These are phyloP conservation scores for Erythrobasidium hasegawianum DNA, from an alignment of 1,284 basidiomycete genomes.

Conservation along the genomic window DNA sequence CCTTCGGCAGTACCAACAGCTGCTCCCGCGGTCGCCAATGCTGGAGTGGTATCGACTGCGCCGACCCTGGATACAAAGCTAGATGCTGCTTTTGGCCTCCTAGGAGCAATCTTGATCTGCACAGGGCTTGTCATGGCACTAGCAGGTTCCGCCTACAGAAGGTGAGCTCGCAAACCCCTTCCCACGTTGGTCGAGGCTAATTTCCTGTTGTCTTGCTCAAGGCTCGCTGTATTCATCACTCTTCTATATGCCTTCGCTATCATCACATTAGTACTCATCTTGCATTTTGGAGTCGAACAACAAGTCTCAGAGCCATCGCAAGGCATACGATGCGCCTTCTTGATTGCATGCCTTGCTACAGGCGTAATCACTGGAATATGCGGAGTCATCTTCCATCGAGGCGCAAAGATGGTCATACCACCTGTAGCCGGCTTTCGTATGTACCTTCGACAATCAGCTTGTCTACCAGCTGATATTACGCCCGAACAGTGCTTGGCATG, in stretches of 20 bases:
- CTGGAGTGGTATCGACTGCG: no score
- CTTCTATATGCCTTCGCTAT: conserved; percentile 84
- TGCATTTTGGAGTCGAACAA: conserved; percentile 78
- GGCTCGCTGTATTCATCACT: conserved; percentile 88
- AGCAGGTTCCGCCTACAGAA: conserved; percentile 62
- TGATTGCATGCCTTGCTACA: conserved; percentile 75
- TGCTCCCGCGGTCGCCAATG: no score
- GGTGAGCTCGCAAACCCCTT: conserved; percentile 12
- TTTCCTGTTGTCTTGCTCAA: conserved; percentile 48
- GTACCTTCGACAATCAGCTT: no score
- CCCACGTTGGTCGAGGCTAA: conserved; percentile 38
- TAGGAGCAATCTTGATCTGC: conserved; percentile 81
- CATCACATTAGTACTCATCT: conserved; percentile 78
- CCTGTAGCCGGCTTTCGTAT: conserved; percentile 67
- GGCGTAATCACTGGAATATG: conserved; percentile 77
- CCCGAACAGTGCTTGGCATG: conserved; percentile 63
- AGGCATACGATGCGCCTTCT: conserved; percentile 80
- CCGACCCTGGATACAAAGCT: conserved; percentile 64
- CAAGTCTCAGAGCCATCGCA: conserved; percentile 73
- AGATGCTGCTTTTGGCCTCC: conserved; percentile 81
- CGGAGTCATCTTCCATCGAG: conserved; percentile 85
- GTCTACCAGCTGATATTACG: no score
- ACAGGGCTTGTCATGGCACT: conserved; percentile 83
- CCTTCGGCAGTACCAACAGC: no score
- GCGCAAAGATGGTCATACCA: conserved; percentile 79